Evolutionary conservation across 495 filamentous ascomycete genomes (phyloP).

Genomic region (Rhypophila decipiens): DNA sequence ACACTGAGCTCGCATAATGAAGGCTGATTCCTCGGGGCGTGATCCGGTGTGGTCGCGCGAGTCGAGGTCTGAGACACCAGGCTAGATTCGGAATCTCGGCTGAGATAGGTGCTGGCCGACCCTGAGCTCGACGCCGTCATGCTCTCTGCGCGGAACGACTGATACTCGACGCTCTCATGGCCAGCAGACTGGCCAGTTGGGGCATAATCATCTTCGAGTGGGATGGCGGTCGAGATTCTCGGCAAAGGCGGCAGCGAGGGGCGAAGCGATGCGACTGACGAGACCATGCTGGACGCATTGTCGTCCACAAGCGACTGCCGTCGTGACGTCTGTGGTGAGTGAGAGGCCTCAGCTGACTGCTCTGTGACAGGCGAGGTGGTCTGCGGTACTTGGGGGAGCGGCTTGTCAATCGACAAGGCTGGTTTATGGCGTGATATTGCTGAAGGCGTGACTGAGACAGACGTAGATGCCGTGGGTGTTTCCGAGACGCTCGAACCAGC

Average conservation of each 20-base stretch:
- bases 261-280: conserved; percentile 36
- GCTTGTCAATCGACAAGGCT: conserved; percentile 35
- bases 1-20: conserved; percentile 53
- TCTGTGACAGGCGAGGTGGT: conserved; percentile 17
- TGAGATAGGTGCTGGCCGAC: conserved; percentile 66
- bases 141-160: conserved; percentile 43
- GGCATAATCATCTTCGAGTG: conserved; percentile 39
- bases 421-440: conserved; percentile 24
- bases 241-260: conserved; percentile 38
- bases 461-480: conserved; percentile 21
- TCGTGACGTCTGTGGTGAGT: conserved; percentile 30
- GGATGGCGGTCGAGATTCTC: conserved; percentile 41
- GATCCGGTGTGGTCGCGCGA: conserved; percentile 82
- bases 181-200: conserved; percentile 35
- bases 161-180: conserved; percentile 41
- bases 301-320: conserved; percentile 32
- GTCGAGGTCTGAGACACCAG: conserved; percentile 78
- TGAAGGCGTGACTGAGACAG: conserved; percentile 20
- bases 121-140: conserved; percentile 47
- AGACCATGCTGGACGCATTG: conserved; percentile 25
- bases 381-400: conserved; percentile 36
- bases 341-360: conserved; percentile 19
- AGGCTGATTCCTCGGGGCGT: conserved; percentile 36
- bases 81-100: conserved; percentile 77
- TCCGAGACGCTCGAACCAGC: conserved; percentile 30